phyloP scores from a whole-genome alignment of 176 grass and related monocot genomes.

The Olyra latifolia region DNA sequence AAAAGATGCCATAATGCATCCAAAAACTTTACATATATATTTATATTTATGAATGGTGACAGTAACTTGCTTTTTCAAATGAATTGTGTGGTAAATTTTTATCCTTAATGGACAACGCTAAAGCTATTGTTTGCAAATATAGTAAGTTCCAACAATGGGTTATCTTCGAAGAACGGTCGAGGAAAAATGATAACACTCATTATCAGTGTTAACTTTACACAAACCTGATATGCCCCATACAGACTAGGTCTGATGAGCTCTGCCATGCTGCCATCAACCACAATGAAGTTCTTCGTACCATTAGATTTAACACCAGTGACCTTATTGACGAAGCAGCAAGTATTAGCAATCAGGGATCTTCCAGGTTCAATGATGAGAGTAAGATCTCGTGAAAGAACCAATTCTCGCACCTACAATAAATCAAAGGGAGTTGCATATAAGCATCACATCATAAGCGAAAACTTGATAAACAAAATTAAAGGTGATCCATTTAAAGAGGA shows the following conservation, averaged over 20 bases:
- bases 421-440: not conserved
- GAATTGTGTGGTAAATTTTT: not conserved
- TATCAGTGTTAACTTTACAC: not conserved
- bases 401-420: slow-evolving; percentile 70
- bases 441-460: not conserved
- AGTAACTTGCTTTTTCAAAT: not conserved
- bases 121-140: not conserved
- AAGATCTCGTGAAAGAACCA: slow-evolving; percentile 82
- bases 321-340: slow-evolving; percentile 84
- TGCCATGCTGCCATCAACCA: slow-evolving; percentile 97
- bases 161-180: not conserved
- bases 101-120: not conserved
- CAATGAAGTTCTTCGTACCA: slow-evolving; percentile 92
- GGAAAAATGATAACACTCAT: not conserved
- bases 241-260: slow-evolving; percentile 98
- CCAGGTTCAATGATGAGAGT: slow-evolving; percentile 96
- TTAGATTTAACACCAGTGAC: slow-evolving; percentile 98
- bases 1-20: not conserved
- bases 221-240: slow-evolving; percentile 97
- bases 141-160: not conserved
- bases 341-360: slow-evolving; percentile 95
- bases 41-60: not conserved
- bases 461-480: not conserved
- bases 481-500: not conserved
- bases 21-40: not conserved